Evolutionary conservation across 2,329 filamentous ascomycete genomes (phyloP), one percentile per base, ranked within the genome.

Genomic region (Zasmidium cellare): DNA sequence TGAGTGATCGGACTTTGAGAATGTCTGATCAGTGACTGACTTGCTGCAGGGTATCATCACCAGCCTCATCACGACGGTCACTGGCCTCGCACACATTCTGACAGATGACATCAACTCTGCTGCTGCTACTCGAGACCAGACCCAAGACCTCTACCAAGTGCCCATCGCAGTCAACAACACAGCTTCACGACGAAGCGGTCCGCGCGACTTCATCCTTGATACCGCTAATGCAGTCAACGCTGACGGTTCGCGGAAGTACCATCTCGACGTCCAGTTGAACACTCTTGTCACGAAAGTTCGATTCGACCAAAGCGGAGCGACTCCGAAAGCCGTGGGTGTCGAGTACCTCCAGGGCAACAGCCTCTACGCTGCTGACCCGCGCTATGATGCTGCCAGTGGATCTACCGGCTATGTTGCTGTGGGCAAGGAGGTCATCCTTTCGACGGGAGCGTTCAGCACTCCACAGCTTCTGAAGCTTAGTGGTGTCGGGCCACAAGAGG

Each of bases 381-480:
- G 70, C 55, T 68, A 55, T 51, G 67, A 55, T 3, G 68, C 66
- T 35, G 64, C 64, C 16, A 35, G 55, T 22, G 79, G 79, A 44
- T 71, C 62, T 16, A 66, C 74, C 6, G 78, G 79, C 19, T 71
- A 68, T 41, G 77, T 74, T 41, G 68, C 63, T 6, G 78, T 78
- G 3, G 73, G 69, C 9, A 69, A 70, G 23, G 79, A 80, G 60
- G 74, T 80, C 31, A 78, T 80, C 59, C 59, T 80, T 38, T 71
- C 76, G 11, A 78, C 69, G 9, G 86, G 86, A 20, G 79, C 83
- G 1, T 88, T 83, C 71, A 85, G 87, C 72, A 81, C 82, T 1
- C 84, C 85, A 7, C 86, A 88, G 70, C 72, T 89, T 3, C 80
- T 89, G 12, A 84, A 86, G 73, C 79, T 87, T 1, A 83, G 79